Evolutionary conservation across 1,139 yeast species (phyloP).

Genomic region (Protomyces pachydermus): DNA sequence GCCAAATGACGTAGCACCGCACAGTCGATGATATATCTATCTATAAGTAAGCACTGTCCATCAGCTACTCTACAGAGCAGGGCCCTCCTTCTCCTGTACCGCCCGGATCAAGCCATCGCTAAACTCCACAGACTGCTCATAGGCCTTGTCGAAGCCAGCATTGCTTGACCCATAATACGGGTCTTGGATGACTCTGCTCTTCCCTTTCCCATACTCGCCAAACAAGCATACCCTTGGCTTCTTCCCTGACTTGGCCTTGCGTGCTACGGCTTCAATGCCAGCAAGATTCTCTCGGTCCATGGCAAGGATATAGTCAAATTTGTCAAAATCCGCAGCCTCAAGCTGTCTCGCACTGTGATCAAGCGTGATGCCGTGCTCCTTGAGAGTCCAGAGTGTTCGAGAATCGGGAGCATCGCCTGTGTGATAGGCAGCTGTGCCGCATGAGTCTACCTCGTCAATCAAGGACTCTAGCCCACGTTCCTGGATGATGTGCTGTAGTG

Average conservation of each 20-base stretch:
- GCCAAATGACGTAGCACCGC: too few species aligned
- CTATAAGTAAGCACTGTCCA: too few species aligned
- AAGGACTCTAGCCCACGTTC: neutral
- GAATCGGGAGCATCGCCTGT: conserved; percentile 14
- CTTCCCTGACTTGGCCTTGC: neutral
- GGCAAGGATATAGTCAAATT: conserved; percentile 27
- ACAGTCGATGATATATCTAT: too few species aligned
- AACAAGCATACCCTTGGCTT: conserved; percentile 10
- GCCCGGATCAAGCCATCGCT: conserved; percentile 3
- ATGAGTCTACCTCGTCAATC: conserved; percentile 9
- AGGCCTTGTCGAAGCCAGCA: conserved; percentile 18
- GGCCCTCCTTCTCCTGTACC: neutral
- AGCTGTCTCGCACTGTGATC: conserved; percentile 21
- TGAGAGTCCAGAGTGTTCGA: conserved; percentile 7
- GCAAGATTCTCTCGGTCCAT: conserved; percentile 26
- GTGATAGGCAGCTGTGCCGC: conserved; percentile 22
- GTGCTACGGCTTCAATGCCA: conserved; percentile 11
- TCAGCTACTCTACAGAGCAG: neutral
- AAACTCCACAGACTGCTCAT: conserved; percentile 4
- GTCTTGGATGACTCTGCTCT: conserved; percentile 15
- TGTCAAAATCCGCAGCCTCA: conserved; percentile 5
- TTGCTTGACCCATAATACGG: conserved; percentile 27
- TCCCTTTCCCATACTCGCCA: conserved; percentile 18
- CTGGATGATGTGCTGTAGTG: conserved; percentile 1
- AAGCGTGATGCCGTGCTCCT: neutral